Base-by-base conservation (phyloP, 108 stramenopile genomes). In the Nannochloropsis salina region DNA sequence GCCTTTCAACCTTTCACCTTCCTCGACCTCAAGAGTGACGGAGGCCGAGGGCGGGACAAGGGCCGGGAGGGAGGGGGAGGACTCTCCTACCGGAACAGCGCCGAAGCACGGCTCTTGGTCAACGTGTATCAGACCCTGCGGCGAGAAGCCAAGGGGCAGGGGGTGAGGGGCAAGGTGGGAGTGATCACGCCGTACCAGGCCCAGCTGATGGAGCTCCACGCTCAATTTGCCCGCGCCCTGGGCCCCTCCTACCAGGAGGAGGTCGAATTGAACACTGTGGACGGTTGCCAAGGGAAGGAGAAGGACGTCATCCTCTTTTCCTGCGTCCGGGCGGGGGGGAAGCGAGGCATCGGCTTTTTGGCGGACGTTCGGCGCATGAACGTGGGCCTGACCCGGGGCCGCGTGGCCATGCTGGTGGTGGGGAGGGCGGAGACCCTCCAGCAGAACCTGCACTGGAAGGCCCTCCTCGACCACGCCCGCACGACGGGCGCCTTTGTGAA, bases 311-410 rank as follows among this genome's bases (percentile, higher is more conserved):
- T 91, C 44, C 83, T 91, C 43, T 81, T 91, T 12, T 90, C 90
- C 12, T 80, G 84, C 42, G 91, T 91, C 11, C 47, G 91, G 3
- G 90, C 90, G 12, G 88, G 86, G 2, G 91, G 89, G 9, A 43
- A 81, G 11, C 44, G 86, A 20, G 89, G 89, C 43, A 90, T 91
- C 42, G 91, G 91, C 5, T 91, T 91, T 84, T 84, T 91, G 74
- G 88, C 90, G 20, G 89, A 91, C n/a, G 89, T 86, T 44, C 88
- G 89, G 42, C 88, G 91, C 20, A 91, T 91, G 91, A 91, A 91
- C 86, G 91, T 91, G 12, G 90, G 88, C n/a, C 85, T 91, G 0
- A 91, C 91, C 31, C 80, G 91, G 9, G 91, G 90, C 8, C 18
- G 85, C 15, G 79, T 87, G 41, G 90, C 45, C 22, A 83, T 91